Percentiles rank a stretch among this genome's conserved stretches.
Evolutionary conservation across 1,284 basidiomycete species (phyloP).

Genomic region (Xerocomus minutiporus): DNA sequence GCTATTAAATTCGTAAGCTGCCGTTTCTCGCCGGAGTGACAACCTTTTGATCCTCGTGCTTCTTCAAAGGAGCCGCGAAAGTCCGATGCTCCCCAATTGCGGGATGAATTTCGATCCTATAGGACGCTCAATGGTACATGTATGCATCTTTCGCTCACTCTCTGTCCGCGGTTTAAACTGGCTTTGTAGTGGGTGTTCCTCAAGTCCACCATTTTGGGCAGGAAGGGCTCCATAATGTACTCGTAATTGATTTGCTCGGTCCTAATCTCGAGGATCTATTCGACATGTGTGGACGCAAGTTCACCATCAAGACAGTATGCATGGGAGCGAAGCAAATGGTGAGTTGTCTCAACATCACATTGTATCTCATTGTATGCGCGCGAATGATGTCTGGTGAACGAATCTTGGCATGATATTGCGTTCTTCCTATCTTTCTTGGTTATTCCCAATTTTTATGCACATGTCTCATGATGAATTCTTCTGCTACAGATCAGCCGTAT

Average conservation of each 20-base stretch:
- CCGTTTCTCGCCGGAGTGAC: constrained; percentile 13
- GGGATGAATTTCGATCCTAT: constrained; percentile 97
- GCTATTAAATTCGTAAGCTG: constrained; percentile 94
- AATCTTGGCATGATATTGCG: background rate
- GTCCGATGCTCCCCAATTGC: constrained; percentile 94
- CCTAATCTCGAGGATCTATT: constrained; percentile 96
- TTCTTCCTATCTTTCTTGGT: background rate
- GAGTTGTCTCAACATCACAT: constrained; percentile 21
- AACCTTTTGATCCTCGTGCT: constrained; percentile 11
- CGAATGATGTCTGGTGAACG: background rate
- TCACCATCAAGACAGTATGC: constrained; percentile 95
- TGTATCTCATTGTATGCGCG: constrained; percentile 1
- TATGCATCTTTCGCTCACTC: constrained; percentile 42
- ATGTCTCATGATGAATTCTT: constrained; percentile 4
- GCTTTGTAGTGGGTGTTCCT: constrained; percentile 76
- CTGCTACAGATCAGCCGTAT: constrained; percentile 82
- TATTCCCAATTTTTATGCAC: background rate
- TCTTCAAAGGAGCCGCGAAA: constrained; percentile 86
- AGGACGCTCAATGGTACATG: constrained; percentile 90
- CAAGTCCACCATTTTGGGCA: constrained; percentile 99
- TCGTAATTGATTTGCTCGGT: constrained; percentile 95
- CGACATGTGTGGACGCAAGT: constrained; percentile 98
- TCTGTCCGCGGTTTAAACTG: constrained; percentile 14
- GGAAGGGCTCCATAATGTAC: constrained; percentile 95
- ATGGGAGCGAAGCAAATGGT: constrained; percentile 99